These are phyloP conservation scores for Botrytis porri DNA, from an alignment of 2,329 filamentous ascomycete genomes.

Conservation along the genomic window DNA sequence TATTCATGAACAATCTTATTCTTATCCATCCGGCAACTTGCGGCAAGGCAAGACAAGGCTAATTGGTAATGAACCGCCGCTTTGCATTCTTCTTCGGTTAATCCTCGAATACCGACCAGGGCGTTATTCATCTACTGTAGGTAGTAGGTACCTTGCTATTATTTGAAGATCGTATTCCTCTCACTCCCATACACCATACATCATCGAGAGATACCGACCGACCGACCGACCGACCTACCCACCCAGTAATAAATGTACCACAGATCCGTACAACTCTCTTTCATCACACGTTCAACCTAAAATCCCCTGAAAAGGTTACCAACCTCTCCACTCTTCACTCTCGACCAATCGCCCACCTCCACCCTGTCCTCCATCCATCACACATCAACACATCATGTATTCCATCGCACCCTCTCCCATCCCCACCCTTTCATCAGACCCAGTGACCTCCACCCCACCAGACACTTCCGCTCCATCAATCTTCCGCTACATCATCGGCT, in stretches of 20 bases:
- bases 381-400: conserved; percentile 10
- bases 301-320: background rate
- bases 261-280: background rate
- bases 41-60: too few species aligned
- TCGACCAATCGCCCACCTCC: background rate
- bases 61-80: background rate
- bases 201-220: too few species aligned
- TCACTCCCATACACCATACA: too few species aligned
- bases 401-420: conserved; percentile 17
- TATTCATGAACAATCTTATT: background rate
- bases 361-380: background rate
- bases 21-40: background rate
- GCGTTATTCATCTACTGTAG: background rate
- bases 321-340: background rate
- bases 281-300: conserved; percentile 3
- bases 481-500: conserved; percentile 83
- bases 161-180: too few species aligned
- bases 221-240: too few species aligned
- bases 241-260: background rate
- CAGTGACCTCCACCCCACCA: conserved; percentile 1
- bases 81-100: background rate
- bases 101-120: background rate
- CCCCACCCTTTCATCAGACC: conserved; percentile 11
- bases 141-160: too few species aligned
- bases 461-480: conserved; percentile 44